Evolutionary conservation across 2,329 filamentous ascomycete genomes (phyloP).

Genomic region (Aureobasidium sp.): DNA sequence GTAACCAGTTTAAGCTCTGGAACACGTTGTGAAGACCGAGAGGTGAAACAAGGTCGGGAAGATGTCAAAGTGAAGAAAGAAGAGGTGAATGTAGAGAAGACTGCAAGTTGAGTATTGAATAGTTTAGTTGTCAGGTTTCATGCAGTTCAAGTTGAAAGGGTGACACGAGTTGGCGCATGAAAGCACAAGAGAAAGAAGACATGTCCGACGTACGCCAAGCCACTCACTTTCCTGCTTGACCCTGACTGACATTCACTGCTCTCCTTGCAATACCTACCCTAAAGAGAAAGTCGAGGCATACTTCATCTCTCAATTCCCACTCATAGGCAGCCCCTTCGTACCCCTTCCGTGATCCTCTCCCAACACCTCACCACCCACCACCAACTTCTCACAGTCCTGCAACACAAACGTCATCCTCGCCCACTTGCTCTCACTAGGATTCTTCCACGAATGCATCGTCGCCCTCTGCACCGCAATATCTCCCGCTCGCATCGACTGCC

Average conservation of each 20-base stretch:
- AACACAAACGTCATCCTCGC: conserved; percentile 26
- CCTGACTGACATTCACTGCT: background rate
- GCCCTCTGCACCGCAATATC: conserved; percentile 32
- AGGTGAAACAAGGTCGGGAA: background rate
- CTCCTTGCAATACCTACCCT: too few species aligned
- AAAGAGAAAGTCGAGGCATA: too few species aligned
- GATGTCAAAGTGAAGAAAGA: background rate
- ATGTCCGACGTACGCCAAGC: background rate
- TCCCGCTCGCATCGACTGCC: conserved; percentile 26
- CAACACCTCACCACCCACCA: conserved; percentile 21
- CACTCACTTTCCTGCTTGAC: background rate
- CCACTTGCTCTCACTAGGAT: conserved; percentile 25
- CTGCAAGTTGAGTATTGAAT: background rate
- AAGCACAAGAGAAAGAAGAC: background rate
- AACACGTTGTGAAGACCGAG: background rate
- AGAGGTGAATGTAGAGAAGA: background rate
- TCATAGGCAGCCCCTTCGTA: conserved; percentile 20
- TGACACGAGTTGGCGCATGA: background rate
- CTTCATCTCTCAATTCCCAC: conserved; percentile 17
- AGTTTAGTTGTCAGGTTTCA: background rate
- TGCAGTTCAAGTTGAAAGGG: background rate
- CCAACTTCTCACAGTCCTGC: conserved; percentile 25
- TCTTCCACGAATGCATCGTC: conserved; percentile 30
- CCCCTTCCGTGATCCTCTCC: conserved; percentile 24
- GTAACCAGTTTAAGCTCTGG: background rate